Base-by-base conservation (phyloP, 805 yeast species). In the Danielia oregonensis region DNA sequence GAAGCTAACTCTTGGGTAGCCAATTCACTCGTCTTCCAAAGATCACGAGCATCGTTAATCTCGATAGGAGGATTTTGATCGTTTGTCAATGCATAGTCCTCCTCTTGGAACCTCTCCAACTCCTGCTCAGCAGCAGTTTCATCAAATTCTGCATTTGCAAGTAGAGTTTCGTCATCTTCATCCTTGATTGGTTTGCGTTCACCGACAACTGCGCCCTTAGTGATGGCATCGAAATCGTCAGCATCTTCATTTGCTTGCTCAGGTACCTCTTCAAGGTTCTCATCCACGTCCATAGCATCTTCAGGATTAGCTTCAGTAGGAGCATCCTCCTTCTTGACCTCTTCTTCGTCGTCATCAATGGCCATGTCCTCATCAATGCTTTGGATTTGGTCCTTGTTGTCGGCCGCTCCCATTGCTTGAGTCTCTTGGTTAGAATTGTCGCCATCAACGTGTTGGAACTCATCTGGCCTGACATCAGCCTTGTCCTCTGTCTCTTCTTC, bases 321-420 rank as follows among this genome's bases (percentile, higher is more conserved):
- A n/a, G 52, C 56, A 9, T 58, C 62, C 9, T 59, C 59, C n/a
- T 52, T 23, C 46, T 38, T 49, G 39, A 26, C 26, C 5, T 30
- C 35, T 9, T 48, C 51, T 8, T 54, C 35, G 6, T 79, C 86
- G 43, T 86, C 94, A 36, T 86, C 93, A 45, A 86, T 82, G 1
- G 91, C 93, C 72, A 72, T 78, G 6, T 82, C 84, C 37, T 86
- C 88, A 54, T 88, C 82, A 39, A 89, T 73, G 1, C 80, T 57
- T 54, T 86, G 93, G 11, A 75, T 65, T 51, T 84, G 88, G 29
- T 88, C 96, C 49, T 79, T 74, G 35, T 39, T 40, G 40, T 78
- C 77, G 5, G 96, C 95, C 28, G 89, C 80, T 15, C 97, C 97
- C 33, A 93, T 63, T 1, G 97, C 98, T 58, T 93, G 97, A 0